phyloP scores from a whole-genome alignment of 1,284 basidiomycete genomes.

The Ustilago trichophora region DNA sequence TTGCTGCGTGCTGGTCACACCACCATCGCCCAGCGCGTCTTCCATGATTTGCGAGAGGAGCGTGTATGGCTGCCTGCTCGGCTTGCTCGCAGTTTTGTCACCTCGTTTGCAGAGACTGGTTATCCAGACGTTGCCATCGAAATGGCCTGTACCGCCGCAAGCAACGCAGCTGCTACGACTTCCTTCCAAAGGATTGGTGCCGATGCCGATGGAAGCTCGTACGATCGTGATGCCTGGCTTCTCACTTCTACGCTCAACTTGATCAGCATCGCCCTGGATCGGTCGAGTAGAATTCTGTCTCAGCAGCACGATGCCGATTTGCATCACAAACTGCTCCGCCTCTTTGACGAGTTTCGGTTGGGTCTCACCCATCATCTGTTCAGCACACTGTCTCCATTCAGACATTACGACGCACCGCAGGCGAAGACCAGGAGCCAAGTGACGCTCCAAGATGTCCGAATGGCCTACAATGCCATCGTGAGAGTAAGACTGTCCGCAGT shows the following conservation, averaged over 20 bases:
- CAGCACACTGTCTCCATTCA: background rate
- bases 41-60: slow-evolving; percentile 25
- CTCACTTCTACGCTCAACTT: slow-evolving; percentile 22
- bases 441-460: slow-evolving; percentile 11
- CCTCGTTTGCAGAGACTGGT: slow-evolving; percentile 35
- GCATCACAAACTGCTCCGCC: slow-evolving; percentile 13
- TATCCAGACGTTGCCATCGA: slow-evolving; percentile 34
- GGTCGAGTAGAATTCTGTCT: slow-evolving; percentile 9
- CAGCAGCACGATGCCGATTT: slow-evolving; percentile 1
- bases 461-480: slow-evolving; percentile 43
- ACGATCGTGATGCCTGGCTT: background rate
- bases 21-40: slow-evolving; percentile 18
- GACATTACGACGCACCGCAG: background rate
- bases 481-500: background rate
- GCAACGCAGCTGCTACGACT: background rate
- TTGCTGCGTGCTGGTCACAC: slow-evolving; percentile 19
- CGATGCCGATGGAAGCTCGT: background rate
- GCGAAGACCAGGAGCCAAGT: background rate
- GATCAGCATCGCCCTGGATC: slow-evolving; percentile 40
- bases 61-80: slow-evolving; percentile 13
- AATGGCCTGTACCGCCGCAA: slow-evolving; percentile 19
- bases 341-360: slow-evolving; percentile 43
- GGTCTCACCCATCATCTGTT: slow-evolving; percentile 33
- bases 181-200: background rate
- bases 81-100: slow-evolving; percentile 29